These are phyloP conservation scores for Ceratobasidium sp. DNA, from an alignment of 1,284 basidiomycete species.

Conservation along the genomic window DNA sequence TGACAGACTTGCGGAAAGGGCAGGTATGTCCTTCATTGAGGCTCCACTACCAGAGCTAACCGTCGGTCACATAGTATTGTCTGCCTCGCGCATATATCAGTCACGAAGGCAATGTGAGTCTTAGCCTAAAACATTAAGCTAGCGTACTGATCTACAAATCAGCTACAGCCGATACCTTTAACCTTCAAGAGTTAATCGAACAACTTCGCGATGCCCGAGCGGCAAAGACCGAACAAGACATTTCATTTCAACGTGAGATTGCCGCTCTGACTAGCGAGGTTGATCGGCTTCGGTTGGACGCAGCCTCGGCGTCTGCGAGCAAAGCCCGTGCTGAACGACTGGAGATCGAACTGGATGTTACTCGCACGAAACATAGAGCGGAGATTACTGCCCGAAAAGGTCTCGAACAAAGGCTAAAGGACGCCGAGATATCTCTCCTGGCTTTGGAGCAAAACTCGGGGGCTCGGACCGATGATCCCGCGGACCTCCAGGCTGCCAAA, in stretches of 20 bases:
- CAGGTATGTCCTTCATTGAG: constrained; percentile 65
- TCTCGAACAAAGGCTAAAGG: constrained; percentile 41
- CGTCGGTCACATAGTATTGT: constrained; percentile 67
- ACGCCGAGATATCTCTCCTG: constrained; percentile 14
- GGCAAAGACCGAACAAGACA: constrained; percentile 67
- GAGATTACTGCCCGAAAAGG: constrained; percentile 40
- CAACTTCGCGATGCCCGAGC: constrained; percentile 70
- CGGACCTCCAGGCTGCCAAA: constrained; percentile 59
- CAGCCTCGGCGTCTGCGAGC: constrained; percentile 23
- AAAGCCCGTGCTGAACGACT: constrained; percentile 41
- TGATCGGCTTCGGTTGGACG: constrained; percentile 60
- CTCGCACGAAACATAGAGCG: constrained; percentile 35
- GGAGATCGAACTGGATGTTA: constrained; percentile 45
- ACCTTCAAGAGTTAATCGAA: constrained; percentile 74
- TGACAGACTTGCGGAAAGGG: constrained; percentile 82
- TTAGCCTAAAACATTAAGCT: constrained; percentile 33
- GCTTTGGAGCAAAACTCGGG: constrained; percentile 21
- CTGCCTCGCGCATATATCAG: constrained; percentile 72
- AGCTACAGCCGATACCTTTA: constrained; percentile 72
- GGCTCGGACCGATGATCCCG: constrained; percentile 46
- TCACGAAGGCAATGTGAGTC: constrained; percentile 76
- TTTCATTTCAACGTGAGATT: constrained; percentile 67
- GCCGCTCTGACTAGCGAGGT: constrained; percentile 67
- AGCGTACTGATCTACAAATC: constrained; percentile 11
- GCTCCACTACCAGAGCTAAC: constrained; percentile 1